These are phyloP conservation scores for Pyropia haitanensis DNA, from an alignment of 23 red algal species.

Conservation along the genomic window DNA sequence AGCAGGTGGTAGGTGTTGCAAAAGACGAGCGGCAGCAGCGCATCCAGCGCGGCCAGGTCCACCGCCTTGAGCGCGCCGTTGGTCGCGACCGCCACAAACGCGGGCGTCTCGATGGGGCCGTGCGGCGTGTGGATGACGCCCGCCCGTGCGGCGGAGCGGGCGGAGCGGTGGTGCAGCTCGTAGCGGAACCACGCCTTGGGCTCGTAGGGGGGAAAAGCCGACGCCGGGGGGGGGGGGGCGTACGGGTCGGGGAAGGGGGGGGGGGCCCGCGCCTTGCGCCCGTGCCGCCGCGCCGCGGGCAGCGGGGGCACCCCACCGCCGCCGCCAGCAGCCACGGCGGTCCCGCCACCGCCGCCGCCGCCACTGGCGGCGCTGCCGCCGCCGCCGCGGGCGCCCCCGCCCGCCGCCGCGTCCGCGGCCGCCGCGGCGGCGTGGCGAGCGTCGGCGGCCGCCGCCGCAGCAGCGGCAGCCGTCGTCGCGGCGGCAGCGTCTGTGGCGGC, in stretches of 20 bases:
- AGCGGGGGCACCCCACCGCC: too few species aligned
- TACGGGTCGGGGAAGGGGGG: slow-evolving; percentile 27
- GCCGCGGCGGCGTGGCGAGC: too few species aligned
- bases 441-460: too few species aligned
- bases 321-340: too few species aligned
- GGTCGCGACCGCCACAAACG: slow-evolving; percentile 91
- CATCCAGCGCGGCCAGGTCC: slow-evolving; percentile 59
- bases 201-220: slow-evolving; percentile 34
- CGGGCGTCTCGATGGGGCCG: slow-evolving; percentile 85
- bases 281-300: too few species aligned
- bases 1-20: slow-evolving; percentile 94
- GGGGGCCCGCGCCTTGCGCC: not conserved
- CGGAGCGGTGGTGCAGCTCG: slow-evolving; percentile 70
- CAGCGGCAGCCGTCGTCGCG: too few species aligned
- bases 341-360: too few species aligned
- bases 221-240: slow-evolving; percentile 39
- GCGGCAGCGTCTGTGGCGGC: too few species aligned
- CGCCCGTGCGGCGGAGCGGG: slow-evolving; percentile 65
- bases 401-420: too few species aligned
- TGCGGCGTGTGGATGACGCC: slow-evolving; percentile 86
- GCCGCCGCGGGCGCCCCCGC: too few species aligned
- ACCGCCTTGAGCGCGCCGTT: slow-evolving; percentile 94
- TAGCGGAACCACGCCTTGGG: slow-evolving; percentile 52
- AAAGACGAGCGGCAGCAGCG: slow-evolving; percentile 78
- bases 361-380: too few species aligned